These are phyloP conservation scores for Fusarium decemcellulare DNA, from an alignment of 2,329 filamentous ascomycete species.

Conservation along the genomic window DNA sequence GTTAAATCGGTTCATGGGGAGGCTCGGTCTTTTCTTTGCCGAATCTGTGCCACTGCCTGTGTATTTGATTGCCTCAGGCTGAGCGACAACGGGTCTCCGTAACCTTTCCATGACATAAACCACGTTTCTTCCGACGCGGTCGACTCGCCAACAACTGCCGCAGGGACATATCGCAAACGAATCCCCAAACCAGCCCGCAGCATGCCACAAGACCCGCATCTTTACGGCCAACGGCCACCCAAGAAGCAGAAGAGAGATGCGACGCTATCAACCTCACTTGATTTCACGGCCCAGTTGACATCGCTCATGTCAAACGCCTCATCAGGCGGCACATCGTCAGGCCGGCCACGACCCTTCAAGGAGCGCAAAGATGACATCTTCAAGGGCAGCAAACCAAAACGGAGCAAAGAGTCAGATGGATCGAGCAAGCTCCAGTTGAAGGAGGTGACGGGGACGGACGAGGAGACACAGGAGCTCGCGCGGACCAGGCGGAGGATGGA, in stretches of 20 bases:
- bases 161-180: background rate
- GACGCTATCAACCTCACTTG: slow-evolving; percentile 79
- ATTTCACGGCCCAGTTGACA: slow-evolving; percentile 91
- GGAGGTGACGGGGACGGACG: slow-evolving; percentile 68
- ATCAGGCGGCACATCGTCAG: slow-evolving; percentile 58
- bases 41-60: background rate
- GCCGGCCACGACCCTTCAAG: slow-evolving; percentile 62
- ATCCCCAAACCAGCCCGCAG: slow-evolving; percentile 12
- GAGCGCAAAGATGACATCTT: slow-evolving; percentile 64
- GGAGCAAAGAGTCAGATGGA: slow-evolving; percentile 52
- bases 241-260: slow-evolving; percentile 80
- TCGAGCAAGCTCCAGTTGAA: slow-evolving; percentile 63
- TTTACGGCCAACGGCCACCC: slow-evolving; percentile 82
- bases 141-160: background rate
- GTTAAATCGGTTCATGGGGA: too few relatives aligned
- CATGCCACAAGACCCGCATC: slow-evolving; percentile 76
- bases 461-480: slow-evolving; percentile 77
- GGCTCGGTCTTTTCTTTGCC: background rate
- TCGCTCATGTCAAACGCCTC: slow-evolving; percentile 77
- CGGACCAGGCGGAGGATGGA: slow-evolving; percentile 87
- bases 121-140: slow-evolving; percentile 5
- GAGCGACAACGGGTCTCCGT: slow-evolving; percentile 1
- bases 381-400: slow-evolving; percentile 47
- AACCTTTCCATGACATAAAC: slow-evolving; percentile 5
- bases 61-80: slow-evolving; percentile 44